A percentile compares a stretch with the other conserved stretches of the same genome.
Evolutionary conservation across 495 filamentous ascomycete genomes (phyloP).

Genomic region (Talaromyces nanjingensis): DNA sequence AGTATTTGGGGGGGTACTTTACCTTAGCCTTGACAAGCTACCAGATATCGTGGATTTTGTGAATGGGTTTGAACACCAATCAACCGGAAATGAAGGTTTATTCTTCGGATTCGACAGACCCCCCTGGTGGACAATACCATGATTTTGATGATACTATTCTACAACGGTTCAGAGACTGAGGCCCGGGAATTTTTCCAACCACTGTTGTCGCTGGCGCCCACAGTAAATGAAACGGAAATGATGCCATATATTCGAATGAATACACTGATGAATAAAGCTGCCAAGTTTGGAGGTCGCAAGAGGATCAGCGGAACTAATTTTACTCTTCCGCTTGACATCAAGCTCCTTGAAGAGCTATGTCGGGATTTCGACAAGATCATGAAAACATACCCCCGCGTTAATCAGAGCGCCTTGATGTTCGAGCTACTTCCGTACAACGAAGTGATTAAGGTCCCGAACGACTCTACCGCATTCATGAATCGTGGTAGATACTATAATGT

Average conservation of each 20-base stretch:
- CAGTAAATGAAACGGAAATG: conserved; percentile 15
- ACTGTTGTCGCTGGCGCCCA: conserved; percentile 16
- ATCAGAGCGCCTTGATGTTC: conserved; percentile 18
- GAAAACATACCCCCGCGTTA: background rate
- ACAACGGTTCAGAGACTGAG: conserved; percentile 30
- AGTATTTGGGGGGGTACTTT: conserved; percentile 35
- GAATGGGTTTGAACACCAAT: conserved; percentile 25
- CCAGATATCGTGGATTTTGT: conserved; percentile 25
- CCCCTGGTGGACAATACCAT: conserved; percentile 11
- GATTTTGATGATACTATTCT: conserved; percentile 25
- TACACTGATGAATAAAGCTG: conserved; percentile 11
- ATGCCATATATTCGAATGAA: conserved; percentile 28
- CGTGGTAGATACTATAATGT: conserved; percentile 28
- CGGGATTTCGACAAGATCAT: background rate
- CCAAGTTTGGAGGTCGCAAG: conserved; percentile 33
- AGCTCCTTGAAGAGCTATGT: background rate
- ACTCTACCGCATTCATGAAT: conserved; percentile 24
- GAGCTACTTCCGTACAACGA: conserved; percentile 31
- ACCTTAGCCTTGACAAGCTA: conserved; percentile 32
- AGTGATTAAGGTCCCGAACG: conserved; percentile 19
- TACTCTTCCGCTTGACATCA: background rate
- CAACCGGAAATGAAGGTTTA: conserved; percentile 14
- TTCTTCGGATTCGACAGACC: conserved; percentile 24
- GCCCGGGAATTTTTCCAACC: conserved; percentile 23
- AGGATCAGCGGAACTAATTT: conserved; percentile 33